Evolutionary conservation across 1,139 yeast species (phyloP).

Genomic region (Scheffersomyces stambukii): DNA sequence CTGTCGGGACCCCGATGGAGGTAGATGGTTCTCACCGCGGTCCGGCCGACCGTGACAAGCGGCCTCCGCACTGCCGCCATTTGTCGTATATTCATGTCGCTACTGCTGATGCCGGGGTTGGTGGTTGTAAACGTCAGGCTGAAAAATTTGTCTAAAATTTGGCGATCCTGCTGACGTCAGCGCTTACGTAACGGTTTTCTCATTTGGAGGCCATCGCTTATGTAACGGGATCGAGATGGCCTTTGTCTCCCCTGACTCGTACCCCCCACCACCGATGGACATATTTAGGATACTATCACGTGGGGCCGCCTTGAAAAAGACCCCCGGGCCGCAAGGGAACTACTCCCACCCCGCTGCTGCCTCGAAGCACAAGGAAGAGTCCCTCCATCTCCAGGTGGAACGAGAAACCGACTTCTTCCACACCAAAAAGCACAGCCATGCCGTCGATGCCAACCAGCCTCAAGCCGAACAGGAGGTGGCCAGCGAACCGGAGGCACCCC

Average conservation of each 20-base stretch:
- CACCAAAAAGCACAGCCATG: slow-evolving; percentile 37
- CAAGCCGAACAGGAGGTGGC: slow-evolving; percentile 16
- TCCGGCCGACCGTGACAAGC: not conserved
- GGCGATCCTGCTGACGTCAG: too few species aligned
- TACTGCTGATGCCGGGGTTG: too few species aligned
- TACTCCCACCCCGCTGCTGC: slow-evolving; percentile 34
- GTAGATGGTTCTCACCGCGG: slow-evolving; percentile 19
- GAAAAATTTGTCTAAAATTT: too few species aligned
- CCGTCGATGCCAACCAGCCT: slow-evolving; percentile 8
- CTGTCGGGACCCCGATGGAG: slow-evolving; percentile 60
- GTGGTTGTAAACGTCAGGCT: too few species aligned
- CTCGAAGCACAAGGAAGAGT: slow-evolving; percentile 29
- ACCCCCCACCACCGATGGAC: too few species aligned
- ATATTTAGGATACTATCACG: slow-evolving; percentile 79
- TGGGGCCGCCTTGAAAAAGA: slow-evolving; percentile 74
- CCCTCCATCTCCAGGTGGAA: slow-evolving; percentile 43
- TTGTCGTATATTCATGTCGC: slow-evolving; percentile 16
- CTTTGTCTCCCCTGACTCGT: too few species aligned
- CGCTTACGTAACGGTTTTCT: slow-evolving; percentile 1
- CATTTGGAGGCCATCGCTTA: slow-evolving; percentile 1
- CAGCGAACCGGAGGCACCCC: slow-evolving; percentile 21
- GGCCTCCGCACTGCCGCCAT: slow-evolving; percentile 2
- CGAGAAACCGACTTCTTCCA: slow-evolving; percentile 71
- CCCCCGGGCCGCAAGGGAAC: slow-evolving; percentile 40
- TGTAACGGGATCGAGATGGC: slow-evolving; percentile 1